Evolutionary conservation across 2,329 filamentous ascomycete species (phyloP), one percentile per base, ranked within the genome.

Genomic region (Seiridium unicorne): DNA sequence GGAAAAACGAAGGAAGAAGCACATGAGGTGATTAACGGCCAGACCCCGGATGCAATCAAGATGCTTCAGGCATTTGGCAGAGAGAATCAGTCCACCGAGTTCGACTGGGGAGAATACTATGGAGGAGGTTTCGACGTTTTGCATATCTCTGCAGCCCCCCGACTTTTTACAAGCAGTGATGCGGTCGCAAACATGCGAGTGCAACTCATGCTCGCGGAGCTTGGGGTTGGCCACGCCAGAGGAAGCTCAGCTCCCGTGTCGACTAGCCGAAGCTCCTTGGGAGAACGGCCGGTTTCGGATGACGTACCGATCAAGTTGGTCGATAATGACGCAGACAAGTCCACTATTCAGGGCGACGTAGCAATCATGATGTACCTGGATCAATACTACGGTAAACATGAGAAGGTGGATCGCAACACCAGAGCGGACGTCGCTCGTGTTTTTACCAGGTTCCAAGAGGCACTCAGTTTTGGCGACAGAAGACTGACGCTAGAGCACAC

Each of bases 61-160:
- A 84, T 99, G 78, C 81, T 98, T 47, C 81, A 79, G 58, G 92
- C 90, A 0, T 98, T 99, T 75, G 90, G 92, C 0, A 81, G 81
- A 13, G 95, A 99, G 78, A 99, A 99, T 69, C 88, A 91, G 60
- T 78, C 83, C 4, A 81, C 79, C 0, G 79, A 85, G 3, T 93
- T 95, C 64, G 82, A 90, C 66, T 97, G 94, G 94, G 79, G 88
- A 4, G 77, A 77, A 0, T 76, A 83, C 32, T 99, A 99, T 69
- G 93, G 93, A 0, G 66, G 70, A 0, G 95, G 95, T 0, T 97
- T 93, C 64, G 91, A 99, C 69, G 92, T 97, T 5, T 75, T 95
- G 60, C 89, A 95, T 68, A 83, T 89, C 68, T 80, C 76, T 61
- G 66, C 69, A 40, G 76, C 81, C 32, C 78, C 83, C 34, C 73